A percentile compares a stretch with the other conserved stretches of the same genome.
These are phyloP conservation scores for Aureobasidium sp. DNA, from an alignment of 2,329 filamentous ascomycete genomes.

Conservation along the genomic window DNA sequence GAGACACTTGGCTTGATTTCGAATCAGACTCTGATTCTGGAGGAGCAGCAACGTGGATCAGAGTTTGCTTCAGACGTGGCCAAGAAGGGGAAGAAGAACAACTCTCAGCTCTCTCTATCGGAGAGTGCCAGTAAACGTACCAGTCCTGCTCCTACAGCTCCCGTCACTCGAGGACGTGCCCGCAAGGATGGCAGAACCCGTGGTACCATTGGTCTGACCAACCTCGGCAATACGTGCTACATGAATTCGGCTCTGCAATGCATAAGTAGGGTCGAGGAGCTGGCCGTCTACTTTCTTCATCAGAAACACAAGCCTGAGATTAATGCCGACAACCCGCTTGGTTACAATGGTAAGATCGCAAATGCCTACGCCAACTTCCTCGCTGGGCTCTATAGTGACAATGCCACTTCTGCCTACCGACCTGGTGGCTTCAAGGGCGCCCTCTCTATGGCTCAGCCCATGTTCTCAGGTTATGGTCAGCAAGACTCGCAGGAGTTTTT, in stretches of 20 bases:
- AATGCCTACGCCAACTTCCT: conserved; percentile 71
- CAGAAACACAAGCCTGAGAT: conserved; percentile 68
- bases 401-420: conserved; percentile 57
- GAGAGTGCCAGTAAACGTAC: conserved; percentile 50
- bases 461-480: conserved; percentile 90
- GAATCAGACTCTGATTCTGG: conserved; percentile 71
- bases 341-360: conserved; percentile 80
- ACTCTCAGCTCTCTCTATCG: conserved; percentile 33
- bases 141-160: conserved; percentile 55
- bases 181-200: conserved; percentile 60
- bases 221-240: conserved; percentile 96
- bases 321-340: conserved; percentile 76
- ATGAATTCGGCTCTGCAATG: conserved; percentile 98
- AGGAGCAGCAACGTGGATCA: conserved; percentile 59
- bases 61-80: conserved; percentile 48
- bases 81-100: conserved; percentile 37
- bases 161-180: conserved; percentile 62
- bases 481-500: conserved; percentile 97
- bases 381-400: conserved; percentile 67
- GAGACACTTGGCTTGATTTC: conserved; percentile 59
- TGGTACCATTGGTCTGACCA: conserved; percentile 76
- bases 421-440: conserved; percentile 75
- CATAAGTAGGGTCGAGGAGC: conserved; percentile 83
- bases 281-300: conserved; percentile 81
- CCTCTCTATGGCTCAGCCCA: conserved; percentile 70